A percentile compares a stretch with the other conserved stretches of the same genome.
phyloP scores from a whole-genome alignment of 768 basidiomycete species.

The Leccinellum albellum region DNA sequence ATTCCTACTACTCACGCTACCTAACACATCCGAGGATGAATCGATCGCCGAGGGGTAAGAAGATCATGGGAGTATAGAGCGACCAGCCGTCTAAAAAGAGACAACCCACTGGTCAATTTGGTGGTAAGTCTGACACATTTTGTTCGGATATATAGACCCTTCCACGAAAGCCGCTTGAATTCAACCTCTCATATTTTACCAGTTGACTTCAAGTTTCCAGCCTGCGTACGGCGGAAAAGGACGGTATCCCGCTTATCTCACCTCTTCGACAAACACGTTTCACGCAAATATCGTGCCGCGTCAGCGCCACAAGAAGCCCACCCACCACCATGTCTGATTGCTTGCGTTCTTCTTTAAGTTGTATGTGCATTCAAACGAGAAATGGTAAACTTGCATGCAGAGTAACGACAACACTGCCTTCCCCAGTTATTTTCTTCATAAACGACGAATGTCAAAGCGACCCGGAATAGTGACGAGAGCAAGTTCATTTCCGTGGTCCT shows the following conservation, averaged over 20 bases:
- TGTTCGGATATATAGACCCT: not conserved
- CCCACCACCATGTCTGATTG: not conserved
- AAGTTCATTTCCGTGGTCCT: too few species aligned
- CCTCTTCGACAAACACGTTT: not conserved
- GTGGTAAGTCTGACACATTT: not conserved
- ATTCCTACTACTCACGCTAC: too few species aligned
- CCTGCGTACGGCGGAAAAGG: too few species aligned
- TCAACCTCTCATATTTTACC: not conserved
- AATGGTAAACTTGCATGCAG: too few species aligned
- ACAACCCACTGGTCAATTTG: not conserved
- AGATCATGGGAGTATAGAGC: not conserved
- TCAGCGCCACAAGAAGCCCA: too few species aligned
- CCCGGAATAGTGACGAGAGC: too few species aligned
- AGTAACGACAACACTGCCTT: too few species aligned
- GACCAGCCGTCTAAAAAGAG: too few species aligned
- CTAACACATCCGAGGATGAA: not conserved
- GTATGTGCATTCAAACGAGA: too few species aligned
- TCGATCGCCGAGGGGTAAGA: not conserved
- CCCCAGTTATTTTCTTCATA: too few species aligned
- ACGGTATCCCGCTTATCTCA: not conserved
- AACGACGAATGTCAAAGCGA: too few species aligned
- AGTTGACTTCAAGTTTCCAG: not conserved
- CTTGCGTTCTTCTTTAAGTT: too few species aligned
- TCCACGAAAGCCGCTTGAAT: not conserved
- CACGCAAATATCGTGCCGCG: not conserved